Evolutionary conservation across 441 rosid genomes (phyloP).

Genomic region (Adansonia madagascariensis): DNA sequence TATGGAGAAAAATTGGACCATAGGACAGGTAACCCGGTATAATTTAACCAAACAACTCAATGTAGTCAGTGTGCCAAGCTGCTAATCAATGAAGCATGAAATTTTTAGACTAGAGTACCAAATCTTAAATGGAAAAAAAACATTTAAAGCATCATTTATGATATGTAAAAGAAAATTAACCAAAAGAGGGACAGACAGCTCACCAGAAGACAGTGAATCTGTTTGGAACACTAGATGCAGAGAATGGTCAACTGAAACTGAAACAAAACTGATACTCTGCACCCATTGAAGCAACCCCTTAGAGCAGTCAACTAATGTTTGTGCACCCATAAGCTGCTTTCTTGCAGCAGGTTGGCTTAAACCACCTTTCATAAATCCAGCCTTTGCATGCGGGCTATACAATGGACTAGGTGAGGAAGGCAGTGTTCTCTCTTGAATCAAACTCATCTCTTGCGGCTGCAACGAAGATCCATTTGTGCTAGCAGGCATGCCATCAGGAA

Average conservation of each 20-base stretch:
- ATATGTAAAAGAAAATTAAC: constrained; percentile 6
- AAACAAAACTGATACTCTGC: constrained; percentile 90
- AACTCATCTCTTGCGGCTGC: constrained; percentile 92
- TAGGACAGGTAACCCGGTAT: neutral
- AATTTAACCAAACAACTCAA: constrained; percentile 12
- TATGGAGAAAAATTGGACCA: neutral
- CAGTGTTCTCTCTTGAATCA: constrained; percentile 87
- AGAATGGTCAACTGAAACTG: constrained; percentile 85
- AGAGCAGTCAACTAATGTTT: constrained; percentile 65
- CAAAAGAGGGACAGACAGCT: constrained; percentile 36
- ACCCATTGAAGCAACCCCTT: constrained; percentile 97
- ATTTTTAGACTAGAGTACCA: neutral
- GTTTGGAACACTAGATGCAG: constrained; percentile 76
- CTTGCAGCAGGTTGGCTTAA: constrained; percentile 78
- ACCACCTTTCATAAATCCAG: constrained; percentile 86
- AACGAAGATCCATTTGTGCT: constrained; percentile 72
- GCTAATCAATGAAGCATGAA: neutral
- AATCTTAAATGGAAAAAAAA: neutral
- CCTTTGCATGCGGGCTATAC: constrained; percentile 83
- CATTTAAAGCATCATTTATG: neutral
- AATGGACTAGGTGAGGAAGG: constrained; percentile 87
- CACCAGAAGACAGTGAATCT: constrained; percentile 77
- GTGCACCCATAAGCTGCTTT: constrained; percentile 83
- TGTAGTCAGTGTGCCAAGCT: neutral
- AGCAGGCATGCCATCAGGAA: constrained; percentile 75